Conservation (phyloP, 2,329 filamentous ascomycete genomes). For the Aureobasidium leucospermi region DNA sequence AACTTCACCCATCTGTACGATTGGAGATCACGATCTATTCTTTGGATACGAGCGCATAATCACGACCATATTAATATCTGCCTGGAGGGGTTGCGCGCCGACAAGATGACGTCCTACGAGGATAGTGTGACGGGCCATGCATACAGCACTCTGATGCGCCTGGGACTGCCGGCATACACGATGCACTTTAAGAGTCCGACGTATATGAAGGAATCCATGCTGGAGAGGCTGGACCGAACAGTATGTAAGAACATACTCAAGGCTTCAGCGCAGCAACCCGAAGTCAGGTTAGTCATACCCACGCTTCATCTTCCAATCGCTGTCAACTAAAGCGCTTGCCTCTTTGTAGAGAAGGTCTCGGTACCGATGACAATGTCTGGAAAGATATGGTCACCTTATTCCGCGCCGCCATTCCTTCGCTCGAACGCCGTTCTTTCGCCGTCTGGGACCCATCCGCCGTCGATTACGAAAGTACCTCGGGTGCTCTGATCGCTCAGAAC, state of each 20-base stretch:
- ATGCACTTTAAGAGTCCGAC: constrained; percentile 55
- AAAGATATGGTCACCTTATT: constrained; percentile 51
- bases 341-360: constrained; percentile 45
- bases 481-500: constrained; percentile 54
- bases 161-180: constrained; percentile 41
- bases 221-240: constrained; percentile 48
- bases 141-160: constrained; percentile 38
- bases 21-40: neutral
- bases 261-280: constrained; percentile 49
- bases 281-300: constrained; percentile 39
- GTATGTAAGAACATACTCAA: constrained; percentile 54
- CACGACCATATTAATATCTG: neutral
- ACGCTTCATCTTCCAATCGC: neutral
- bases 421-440: constrained; percentile 55
- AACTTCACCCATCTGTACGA: neutral
- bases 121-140: constrained; percentile 20
- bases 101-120: constrained; percentile 10
- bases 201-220: constrained; percentile 52
- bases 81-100: neutral
- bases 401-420: constrained; percentile 52
- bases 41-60: neutral
- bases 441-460: constrained; percentile 50
- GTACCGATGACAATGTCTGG: constrained; percentile 52
- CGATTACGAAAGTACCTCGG: constrained; percentile 52
- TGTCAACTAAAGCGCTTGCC: neutral